Evolutionary conservation across 192 early-diverging fungal genomes (phyloP), one percentile per base, ranked within the genome.

Genomic region (Podila epicladia): DNA sequence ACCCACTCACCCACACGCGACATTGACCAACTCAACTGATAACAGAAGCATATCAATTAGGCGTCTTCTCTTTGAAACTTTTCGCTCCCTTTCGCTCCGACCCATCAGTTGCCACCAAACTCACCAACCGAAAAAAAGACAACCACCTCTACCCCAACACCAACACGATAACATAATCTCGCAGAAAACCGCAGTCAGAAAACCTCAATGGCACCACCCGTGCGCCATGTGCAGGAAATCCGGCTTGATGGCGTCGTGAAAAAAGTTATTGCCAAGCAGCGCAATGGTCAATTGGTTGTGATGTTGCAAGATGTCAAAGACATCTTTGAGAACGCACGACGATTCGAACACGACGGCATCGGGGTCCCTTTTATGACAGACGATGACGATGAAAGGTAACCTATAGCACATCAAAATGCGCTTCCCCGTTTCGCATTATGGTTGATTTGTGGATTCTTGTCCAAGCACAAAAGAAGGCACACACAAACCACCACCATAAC

Each of bases 311-410:
- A 74, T 49, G 65, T 67, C 19, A 19, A 45, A 24, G 72, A 74
- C 50, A 45, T 74, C 72, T 74, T 74, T 62, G 49, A 53, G 29
- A 48, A 55, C 37, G 72, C 65, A 35, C 65, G 28, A 22, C 60
- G 53, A 15, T 38, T 75, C 51, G 60, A 64, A 26, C 55, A 64
- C 26, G 62, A 75, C 48, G 61, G 62, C 9, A 32, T 41, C 50
- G 20, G 59, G 7, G 60, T 75, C 24, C 73, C 73, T 5, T 75
- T 75, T 38, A 67, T 75, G 72, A 74, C 64, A 11, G 60, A 74
- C 53, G 72, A 74, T 29, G 53, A 74, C 51, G 65, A 74, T 31
- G 19, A 29, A 31, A 67, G 65, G 72, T 74, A 73, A 26, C 7
- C 9, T n/a, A 45, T 31, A 45, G 7, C 41, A 45, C 15, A 45